Conservation (phyloP, 257 asterid genomes). For the Plantago major region DNA sequence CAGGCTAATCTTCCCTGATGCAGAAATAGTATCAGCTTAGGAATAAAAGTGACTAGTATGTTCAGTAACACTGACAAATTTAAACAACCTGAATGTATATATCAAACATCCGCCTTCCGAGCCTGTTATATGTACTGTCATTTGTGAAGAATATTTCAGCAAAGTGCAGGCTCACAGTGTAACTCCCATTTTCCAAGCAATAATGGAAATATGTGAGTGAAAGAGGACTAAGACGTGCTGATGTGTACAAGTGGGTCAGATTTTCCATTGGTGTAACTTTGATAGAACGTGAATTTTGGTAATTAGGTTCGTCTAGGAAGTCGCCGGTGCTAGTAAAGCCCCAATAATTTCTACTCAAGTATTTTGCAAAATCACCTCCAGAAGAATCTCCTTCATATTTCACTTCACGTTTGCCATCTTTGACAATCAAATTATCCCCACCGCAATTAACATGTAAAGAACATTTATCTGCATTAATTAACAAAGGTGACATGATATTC, state of each 20-base stretch:
- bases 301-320: conserved; percentile 63
- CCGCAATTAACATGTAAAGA: conserved; percentile 79
- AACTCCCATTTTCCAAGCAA: conserved; percentile 81
- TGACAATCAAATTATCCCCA: conserved; percentile 45
- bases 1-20: conserved; percentile 54
- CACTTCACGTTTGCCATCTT: conserved; percentile 37
- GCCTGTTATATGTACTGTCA: conserved; percentile 58
- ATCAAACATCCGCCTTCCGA: conserved; percentile 72
- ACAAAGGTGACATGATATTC: background rate
- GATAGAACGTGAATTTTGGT: conserved; percentile 48
- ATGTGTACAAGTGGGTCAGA: conserved; percentile 55
- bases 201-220: conserved; percentile 71
- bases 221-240: conserved; percentile 78
- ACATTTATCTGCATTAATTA: conserved; percentile 53
- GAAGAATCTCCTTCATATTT: conserved; percentile 64
- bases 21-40: conserved; percentile 23
- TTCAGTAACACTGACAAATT: conserved; percentile 1
- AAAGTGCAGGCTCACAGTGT: conserved; percentile 67
- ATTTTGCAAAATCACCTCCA: conserved; percentile 56
- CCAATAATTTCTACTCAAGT: conserved; percentile 47
- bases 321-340: conserved; percentile 87
- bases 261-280: conserved; percentile 25
- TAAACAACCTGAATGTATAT: conserved; percentile 71
- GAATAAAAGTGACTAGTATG: background rate
- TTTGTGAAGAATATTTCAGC: conserved; percentile 66